phyloP scores from a whole-genome alignment of 108 stramenopile species.

The Poteriospumella lacustris region DNA sequence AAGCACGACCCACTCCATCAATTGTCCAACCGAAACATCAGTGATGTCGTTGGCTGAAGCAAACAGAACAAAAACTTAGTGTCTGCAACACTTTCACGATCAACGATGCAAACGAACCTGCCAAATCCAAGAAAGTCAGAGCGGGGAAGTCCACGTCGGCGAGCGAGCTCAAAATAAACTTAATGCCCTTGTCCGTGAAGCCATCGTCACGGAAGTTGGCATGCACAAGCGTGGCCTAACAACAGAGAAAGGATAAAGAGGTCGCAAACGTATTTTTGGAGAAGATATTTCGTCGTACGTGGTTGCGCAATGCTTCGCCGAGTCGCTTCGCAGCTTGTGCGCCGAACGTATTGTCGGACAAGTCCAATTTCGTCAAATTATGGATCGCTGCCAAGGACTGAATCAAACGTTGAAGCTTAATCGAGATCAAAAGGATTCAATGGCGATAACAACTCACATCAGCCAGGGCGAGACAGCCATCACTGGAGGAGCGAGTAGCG shows the following conservation, averaged over 20 bases:
- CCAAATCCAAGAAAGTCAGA: not conserved
- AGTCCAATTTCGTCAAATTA: not conserved
- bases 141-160: not conserved
- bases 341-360: constrained; percentile 25
- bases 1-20: too few species aligned
- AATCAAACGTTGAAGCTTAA: not conserved
- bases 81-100: too few species aligned
- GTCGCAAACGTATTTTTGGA: not conserved
- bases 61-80: too few species aligned
- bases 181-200: not conserved
- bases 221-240: not conserved
- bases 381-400: not conserved
- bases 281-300: not conserved
- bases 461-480: constrained; percentile 19
- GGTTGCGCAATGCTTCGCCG: not conserved
- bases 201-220: not conserved
- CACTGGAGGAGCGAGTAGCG: constrained; percentile 6
- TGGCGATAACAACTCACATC: not conserved
- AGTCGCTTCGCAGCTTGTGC: not conserved
- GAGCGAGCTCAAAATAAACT: not conserved
- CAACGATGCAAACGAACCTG: constrained; percentile 5
- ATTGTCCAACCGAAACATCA: too few species aligned
- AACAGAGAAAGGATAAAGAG: not conserved
- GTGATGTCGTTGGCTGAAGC: too few species aligned
- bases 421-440: not conserved